Conservation (phyloP, 352 stramenopile genomes). For the Globisporangium echinulatum region DNA sequence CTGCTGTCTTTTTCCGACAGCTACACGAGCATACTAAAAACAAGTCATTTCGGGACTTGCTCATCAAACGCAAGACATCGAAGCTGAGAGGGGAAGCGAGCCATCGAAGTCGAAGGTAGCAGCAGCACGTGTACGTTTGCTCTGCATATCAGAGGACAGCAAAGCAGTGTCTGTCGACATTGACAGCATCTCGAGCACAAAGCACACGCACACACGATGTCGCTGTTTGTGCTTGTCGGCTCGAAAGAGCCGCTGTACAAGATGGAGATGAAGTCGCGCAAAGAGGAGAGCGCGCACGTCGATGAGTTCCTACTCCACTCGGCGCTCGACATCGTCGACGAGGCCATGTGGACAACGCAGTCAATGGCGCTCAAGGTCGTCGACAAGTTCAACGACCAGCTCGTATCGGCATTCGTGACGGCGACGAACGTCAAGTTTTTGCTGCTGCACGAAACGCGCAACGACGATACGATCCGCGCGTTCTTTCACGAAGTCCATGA, state of each 20-base stretch:
- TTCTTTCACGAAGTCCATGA: slow-evolving; percentile 98
- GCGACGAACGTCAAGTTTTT: slow-evolving; percentile 95
- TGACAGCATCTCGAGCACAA: no score
- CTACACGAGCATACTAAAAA: no score
- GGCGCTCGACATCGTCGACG: slow-evolving; percentile 95
- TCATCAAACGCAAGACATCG: no score
- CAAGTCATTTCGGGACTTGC: no score
- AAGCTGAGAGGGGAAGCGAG: no score
- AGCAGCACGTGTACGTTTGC: no score
- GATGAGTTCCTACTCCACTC: slow-evolving; percentile 98
- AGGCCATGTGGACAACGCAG: slow-evolving; percentile 91
- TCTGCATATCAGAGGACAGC: no score
- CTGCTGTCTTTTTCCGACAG: no score
- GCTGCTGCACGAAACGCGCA: slow-evolving; percentile 91
- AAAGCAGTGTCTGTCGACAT: no score
- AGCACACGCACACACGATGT: slow-evolving; percentile 30
- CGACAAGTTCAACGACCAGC: slow-evolving; percentile 96
- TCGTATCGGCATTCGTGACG: slow-evolving; percentile 95
- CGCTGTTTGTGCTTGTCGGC: slow-evolving; percentile 81
- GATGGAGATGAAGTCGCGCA: slow-evolving; percentile 77
- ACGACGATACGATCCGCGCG: slow-evolving; percentile 92
- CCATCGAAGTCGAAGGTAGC: no score
- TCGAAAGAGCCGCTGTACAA: slow-evolving; percentile 85
- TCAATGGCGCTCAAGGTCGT: slow-evolving; percentile 91
- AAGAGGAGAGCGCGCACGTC: slow-evolving; percentile 87